These are phyloP conservation scores for Phytophthora litchii DNA, from an alignment of 352 stramenopile species.

Conservation along the genomic window DNA sequence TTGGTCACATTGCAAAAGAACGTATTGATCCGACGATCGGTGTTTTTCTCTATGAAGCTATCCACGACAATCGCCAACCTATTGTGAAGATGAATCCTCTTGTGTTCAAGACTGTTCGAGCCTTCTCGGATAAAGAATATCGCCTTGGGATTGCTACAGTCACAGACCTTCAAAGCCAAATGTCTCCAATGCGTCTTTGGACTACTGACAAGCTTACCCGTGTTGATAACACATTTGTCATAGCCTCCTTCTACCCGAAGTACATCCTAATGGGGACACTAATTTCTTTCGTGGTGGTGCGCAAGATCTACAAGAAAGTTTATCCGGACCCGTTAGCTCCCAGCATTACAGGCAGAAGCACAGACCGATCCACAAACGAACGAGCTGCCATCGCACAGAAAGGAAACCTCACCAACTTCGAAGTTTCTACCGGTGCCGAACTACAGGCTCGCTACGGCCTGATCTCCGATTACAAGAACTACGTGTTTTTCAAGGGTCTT, in stretches of 20 bases:
- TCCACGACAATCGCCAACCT: constrained; percentile 31
- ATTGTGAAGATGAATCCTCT: constrained; percentile 29
- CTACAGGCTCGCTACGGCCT: constrained; percentile 41
- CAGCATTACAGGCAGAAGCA: constrained; percentile 29
- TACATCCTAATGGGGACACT: constrained; percentile 34
- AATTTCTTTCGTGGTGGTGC: constrained; percentile 25
- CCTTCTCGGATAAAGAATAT: constrained; percentile 34
- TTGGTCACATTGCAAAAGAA: constrained; percentile 33
- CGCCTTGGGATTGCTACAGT: constrained; percentile 33
- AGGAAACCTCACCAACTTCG: constrained; percentile 45
- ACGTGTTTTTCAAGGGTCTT: constrained; percentile 50
- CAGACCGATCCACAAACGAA: constrained; percentile 35
- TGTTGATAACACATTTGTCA: constrained; percentile 31
- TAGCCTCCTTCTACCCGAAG: constrained; percentile 34
- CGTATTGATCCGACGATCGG: constrained; percentile 33
- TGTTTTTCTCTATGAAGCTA: constrained; percentile 31
- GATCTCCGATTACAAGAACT: constrained; percentile 53
- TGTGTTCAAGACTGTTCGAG: constrained; percentile 13
- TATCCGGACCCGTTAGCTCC: constrained; percentile 32
- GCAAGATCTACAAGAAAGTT: constrained; percentile 37
- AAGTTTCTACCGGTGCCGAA: constrained; percentile 41
- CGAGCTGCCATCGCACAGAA: constrained; percentile 28
- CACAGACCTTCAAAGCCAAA: constrained; percentile 21
- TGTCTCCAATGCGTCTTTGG: constrained; percentile 42
- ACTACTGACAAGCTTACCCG: constrained; percentile 31